A percentile compares a stretch with the other conserved stretches of the same genome.
Conservation (phyloP, 2,329 filamentous ascomycete species). For the Colletotrichum somersetense region DNA sequence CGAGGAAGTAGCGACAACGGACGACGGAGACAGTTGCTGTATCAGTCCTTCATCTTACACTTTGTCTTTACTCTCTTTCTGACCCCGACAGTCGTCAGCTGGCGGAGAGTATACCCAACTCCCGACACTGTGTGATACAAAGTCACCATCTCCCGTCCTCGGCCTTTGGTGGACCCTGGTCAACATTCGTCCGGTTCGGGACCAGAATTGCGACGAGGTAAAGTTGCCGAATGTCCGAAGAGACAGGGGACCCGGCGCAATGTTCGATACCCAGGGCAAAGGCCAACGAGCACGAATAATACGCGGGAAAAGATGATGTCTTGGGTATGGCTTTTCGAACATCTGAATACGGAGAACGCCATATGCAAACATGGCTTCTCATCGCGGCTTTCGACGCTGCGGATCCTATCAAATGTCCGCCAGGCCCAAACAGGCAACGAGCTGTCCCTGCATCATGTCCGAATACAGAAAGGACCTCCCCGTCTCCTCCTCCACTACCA, state of each 20-base stretch:
- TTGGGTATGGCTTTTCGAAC: slow-evolving; percentile 16
- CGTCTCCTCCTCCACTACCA: background rate
- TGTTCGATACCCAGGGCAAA: background rate
- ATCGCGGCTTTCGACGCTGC: background rate
- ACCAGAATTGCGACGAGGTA: slow-evolving; percentile 30
- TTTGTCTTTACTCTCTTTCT: background rate
- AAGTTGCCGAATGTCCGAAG: slow-evolving; percentile 35
- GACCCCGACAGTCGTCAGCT: background rate
- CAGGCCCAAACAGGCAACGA: slow-evolving; percentile 39
- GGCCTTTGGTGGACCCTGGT: slow-evolving; percentile 9
- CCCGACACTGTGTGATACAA: slow-evolving; percentile 37
- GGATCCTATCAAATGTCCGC: background rate
- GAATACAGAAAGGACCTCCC: slow-evolving; percentile 30
- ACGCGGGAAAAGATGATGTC: background rate
- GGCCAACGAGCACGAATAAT: background rate
- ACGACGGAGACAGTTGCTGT: slow-evolving; percentile 9
- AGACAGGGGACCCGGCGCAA: slow-evolving; percentile 13
- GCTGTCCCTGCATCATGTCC: slow-evolving; percentile 40
- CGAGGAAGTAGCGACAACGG: slow-evolving; percentile 12
- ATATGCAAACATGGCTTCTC: slow-evolving; percentile 13
- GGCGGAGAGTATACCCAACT: background rate
- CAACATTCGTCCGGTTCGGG: slow-evolving; percentile 3
- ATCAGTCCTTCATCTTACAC: background rate
- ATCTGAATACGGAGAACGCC: slow-evolving; percentile 18
- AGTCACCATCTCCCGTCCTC: slow-evolving; percentile 20